Conservation (phyloP, 2,329 filamentous ascomycete genomes). For the Xylariaceae sp. region DNA sequence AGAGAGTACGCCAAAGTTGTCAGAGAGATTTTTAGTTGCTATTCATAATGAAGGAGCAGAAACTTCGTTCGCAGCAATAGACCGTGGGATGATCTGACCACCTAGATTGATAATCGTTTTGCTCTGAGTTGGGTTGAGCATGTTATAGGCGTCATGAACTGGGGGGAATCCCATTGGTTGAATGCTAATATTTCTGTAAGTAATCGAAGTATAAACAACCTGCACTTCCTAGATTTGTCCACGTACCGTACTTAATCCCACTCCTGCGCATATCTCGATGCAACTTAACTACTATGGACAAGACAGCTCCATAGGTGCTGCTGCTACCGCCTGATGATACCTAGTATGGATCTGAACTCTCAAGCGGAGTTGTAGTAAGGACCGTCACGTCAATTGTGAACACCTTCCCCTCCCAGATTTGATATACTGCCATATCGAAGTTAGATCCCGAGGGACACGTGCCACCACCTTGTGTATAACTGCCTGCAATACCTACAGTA, state of each 20-base stretch:
- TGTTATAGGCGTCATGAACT: slow-evolving; percentile 11
- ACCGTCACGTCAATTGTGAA: slow-evolving; percentile 47
- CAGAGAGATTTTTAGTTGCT: slow-evolving; percentile 28
- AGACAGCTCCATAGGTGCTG: slow-evolving; percentile 55
- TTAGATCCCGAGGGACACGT: slow-evolving; percentile 49
- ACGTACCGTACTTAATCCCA: slow-evolving; percentile 15
- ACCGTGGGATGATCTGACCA: slow-evolving; percentile 14
- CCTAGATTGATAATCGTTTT: slow-evolving; percentile 14
- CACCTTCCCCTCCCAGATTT: slow-evolving; percentile 53
- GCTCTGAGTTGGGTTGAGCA: slow-evolving; percentile 9
- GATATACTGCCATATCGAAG: slow-evolving; percentile 54
- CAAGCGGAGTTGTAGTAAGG: slow-evolving; percentile 42
- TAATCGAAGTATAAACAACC: too few relatives aligned
- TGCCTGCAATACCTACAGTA: slow-evolving; percentile 5
- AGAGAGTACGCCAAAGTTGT: slow-evolving; percentile 26
- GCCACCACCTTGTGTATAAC: slow-evolving; percentile 46
- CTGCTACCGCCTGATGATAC: slow-evolving; percentile 57
- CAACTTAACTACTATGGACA: slow-evolving; percentile 51
- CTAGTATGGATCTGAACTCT: slow-evolving; percentile 60
- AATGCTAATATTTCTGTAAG: background rate
- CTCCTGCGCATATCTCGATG: slow-evolving; percentile 40
- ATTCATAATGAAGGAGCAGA: slow-evolving; percentile 20
- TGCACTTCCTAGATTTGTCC: too few relatives aligned
- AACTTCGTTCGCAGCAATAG: slow-evolving; percentile 3
- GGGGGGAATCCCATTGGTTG: slow-evolving; percentile 7